Evolutionary conservation across 169 alveolate species (phyloP).

Genomic region (Cryptosporidium andersoni): DNA sequence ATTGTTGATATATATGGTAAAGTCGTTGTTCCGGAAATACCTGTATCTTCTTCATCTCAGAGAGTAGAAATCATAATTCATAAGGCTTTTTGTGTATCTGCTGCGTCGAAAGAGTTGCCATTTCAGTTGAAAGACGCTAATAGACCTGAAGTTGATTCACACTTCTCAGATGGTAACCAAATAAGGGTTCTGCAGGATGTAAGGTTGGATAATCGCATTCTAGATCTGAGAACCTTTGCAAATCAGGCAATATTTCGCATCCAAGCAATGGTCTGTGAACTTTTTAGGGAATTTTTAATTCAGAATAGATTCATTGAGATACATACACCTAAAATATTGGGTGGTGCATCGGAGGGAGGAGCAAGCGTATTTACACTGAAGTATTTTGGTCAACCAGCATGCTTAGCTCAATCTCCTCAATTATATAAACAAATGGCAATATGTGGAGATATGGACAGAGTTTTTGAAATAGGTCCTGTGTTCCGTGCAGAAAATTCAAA

Average conservation of each 20-base stretch:
- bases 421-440: constrained; percentile 99
- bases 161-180: constrained; percentile 75
- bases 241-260: constrained; percentile 93
- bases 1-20: constrained; percentile 92
- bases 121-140: constrained; percentile 96
- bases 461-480: constrained; percentile 99
- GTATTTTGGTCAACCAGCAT: constrained; percentile 91
- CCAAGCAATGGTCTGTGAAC: constrained; percentile 91
- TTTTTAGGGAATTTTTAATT: constrained; percentile 91
- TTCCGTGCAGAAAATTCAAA: constrained; percentile 99
- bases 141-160: constrained; percentile 71
- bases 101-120: constrained; percentile 90
- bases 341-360: constrained; percentile 99
- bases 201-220: constrained; percentile 94
- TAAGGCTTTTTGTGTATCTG: constrained; percentile 86
- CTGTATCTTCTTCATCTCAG: constrained; percentile 89
- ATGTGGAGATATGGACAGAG: constrained; percentile 94
- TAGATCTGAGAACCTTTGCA: constrained; percentile 95
- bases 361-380: constrained; percentile 93
- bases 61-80: constrained; percentile 88
- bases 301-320: constrained; percentile 93
- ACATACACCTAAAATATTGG: constrained; percentile 98
- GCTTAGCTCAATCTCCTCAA: constrained; percentile 99
- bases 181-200: constrained; percentile 94
- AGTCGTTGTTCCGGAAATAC: constrained; percentile 88